Percentiles rank a stretch among this genome's conserved stretches.
These are phyloP conservation scores for Saccharum hybrid DNA, from an alignment of 202 grass and related monocot species.

Conservation along the genomic window DNA sequence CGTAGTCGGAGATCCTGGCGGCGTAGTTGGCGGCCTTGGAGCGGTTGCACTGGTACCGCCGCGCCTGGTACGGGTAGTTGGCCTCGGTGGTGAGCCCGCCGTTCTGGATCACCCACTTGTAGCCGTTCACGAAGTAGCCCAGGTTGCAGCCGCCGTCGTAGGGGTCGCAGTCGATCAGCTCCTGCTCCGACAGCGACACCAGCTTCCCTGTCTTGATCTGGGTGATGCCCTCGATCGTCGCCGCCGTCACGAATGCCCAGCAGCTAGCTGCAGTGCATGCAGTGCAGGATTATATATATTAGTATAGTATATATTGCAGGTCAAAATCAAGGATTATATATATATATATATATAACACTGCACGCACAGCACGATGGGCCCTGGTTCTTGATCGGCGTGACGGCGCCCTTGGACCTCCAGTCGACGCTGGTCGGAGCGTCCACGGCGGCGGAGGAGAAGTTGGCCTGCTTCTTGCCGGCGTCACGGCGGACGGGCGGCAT, in stretches of 20 bases:
- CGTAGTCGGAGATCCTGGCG: conserved; percentile 20
- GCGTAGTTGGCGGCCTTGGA: neutral
- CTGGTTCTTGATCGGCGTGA: conserved; percentile 54
- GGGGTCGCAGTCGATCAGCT: conserved; percentile 58
- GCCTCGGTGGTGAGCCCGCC: conserved; percentile 48
- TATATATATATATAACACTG: too few species aligned
- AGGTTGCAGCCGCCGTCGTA: conserved; percentile 40
- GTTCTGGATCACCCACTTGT: conserved; percentile 50
- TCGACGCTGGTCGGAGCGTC: conserved; percentile 38
- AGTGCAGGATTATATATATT: too few species aligned
- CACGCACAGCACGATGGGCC: conserved; percentile 28
- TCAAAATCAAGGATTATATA: neutral
- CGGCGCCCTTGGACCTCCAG: conserved; percentile 47
- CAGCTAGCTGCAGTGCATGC: conserved; percentile 30
- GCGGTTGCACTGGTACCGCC: conserved; percentile 30
- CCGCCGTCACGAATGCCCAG: conserved; percentile 55
- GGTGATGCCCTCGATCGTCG: conserved; percentile 51
- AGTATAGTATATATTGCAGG: too few species aligned
- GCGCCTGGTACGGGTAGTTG: conserved; percentile 52
- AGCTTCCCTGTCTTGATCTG: conserved; percentile 45
- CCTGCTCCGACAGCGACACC: conserved; percentile 52
- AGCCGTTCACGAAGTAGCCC: conserved; percentile 32
- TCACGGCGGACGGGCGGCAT: neutral
- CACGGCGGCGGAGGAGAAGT: neutral
- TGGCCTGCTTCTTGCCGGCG: neutral